Evolutionary conservation across 805 yeast species (phyloP).

Genomic region (Starmerella vitae): DNA sequence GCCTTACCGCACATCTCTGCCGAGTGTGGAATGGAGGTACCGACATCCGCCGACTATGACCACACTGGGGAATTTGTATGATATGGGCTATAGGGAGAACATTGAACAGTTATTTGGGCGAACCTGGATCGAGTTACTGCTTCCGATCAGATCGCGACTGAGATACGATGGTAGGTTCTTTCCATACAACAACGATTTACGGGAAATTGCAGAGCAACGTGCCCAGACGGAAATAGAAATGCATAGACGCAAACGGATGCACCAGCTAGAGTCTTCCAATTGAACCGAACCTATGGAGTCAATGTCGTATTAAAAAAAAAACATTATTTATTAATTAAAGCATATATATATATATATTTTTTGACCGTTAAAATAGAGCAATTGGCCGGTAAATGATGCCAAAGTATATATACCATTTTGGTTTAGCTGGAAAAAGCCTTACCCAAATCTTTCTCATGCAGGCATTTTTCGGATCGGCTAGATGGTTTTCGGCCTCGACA

Average conservation of each 20-base stretch:
- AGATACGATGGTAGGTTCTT: conserved; percentile 30
- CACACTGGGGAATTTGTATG: conserved; percentile 54
- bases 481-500: not conserved
- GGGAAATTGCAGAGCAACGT: conserved; percentile 23
- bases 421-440: too few species aligned
- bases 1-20: conserved; percentile 26
- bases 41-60: conserved; percentile 34
- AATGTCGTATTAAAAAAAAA: too few species aligned
- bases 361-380: too few species aligned
- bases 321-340: too few species aligned
- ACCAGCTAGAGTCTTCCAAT: too few species aligned
- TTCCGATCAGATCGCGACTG: conserved; percentile 37
- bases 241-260: conserved; percentile 13
- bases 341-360: too few species aligned
- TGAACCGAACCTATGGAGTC: too few species aligned
- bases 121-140: conserved; percentile 49
- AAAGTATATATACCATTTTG: too few species aligned
- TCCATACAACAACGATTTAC: conserved; percentile 25
- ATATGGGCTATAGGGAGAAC: conserved; percentile 51
- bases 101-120: conserved; percentile 66
- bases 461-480: too few species aligned
- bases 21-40: conserved; percentile 28
- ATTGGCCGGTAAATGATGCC: too few species aligned
- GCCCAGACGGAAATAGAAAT: conserved; percentile 26
- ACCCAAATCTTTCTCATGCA: too few species aligned